phyloP scores from a whole-genome alignment of 1,284 basidiomycete genomes.

The Leccinum griseonigrum region DNA sequence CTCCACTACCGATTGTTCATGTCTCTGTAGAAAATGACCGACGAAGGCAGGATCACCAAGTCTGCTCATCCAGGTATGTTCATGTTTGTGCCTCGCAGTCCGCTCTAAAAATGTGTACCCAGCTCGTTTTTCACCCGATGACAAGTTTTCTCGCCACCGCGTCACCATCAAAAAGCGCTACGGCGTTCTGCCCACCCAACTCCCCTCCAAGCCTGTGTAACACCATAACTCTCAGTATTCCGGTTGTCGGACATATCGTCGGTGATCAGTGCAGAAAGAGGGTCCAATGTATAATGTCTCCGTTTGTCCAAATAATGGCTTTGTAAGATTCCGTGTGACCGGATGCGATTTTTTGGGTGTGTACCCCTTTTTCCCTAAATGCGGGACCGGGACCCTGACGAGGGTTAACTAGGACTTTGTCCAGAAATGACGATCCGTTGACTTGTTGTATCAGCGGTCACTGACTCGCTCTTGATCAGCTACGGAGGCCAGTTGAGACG shows the following conservation, averaged over 20 bases:
- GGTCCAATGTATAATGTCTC: background rate
- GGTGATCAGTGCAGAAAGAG: background rate
- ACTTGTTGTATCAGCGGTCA: background rate
- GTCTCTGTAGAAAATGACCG: conserved; percentile 71
- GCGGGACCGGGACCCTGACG: background rate
- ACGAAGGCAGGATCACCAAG: conserved; percentile 80
- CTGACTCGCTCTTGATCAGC: background rate
- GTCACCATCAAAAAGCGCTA: conserved; percentile 93
- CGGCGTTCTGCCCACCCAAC: conserved; percentile 83
- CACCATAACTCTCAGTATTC: too few relatives aligned
- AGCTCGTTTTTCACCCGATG: conserved; percentile 97
- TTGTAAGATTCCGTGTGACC: background rate
- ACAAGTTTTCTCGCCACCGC: conserved; percentile 95
- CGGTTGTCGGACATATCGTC: background rate
- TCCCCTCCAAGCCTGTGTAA: conserved; percentile 75
- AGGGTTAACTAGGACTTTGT: background rate
- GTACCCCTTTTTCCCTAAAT: background rate
- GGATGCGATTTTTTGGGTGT: background rate
- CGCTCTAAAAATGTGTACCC: conserved; percentile 8
- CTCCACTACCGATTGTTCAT: conserved; percentile 8
- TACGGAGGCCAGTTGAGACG: background rate
- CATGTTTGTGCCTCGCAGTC: background rate
- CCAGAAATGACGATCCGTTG: background rate
- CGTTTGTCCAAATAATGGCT: background rate
- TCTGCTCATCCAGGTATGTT: conserved; percentile 87